These are phyloP conservation scores for Lichtheimia corymbifera DNA, from an alignment of 371 early-diverging fungal species.

Conservation along the genomic window DNA sequence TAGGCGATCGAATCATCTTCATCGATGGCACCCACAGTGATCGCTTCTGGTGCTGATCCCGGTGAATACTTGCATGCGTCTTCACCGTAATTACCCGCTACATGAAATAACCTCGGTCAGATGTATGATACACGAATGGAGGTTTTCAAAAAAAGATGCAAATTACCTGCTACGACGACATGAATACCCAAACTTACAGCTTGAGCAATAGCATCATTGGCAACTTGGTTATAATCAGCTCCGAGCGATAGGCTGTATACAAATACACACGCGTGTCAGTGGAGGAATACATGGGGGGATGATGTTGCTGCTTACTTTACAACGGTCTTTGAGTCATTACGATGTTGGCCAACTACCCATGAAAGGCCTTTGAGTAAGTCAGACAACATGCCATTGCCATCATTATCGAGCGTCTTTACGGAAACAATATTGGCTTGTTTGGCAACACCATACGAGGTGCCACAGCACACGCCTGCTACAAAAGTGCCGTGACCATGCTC, in stretches of 20 bases:
- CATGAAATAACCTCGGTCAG: slow-evolving; percentile 14
- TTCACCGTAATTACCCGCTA: slow-evolving; percentile 61
- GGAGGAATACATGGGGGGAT: slow-evolving; percentile 8
- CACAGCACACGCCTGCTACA: slow-evolving; percentile 66
- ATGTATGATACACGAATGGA: slow-evolving; percentile 23
- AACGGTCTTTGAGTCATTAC: slow-evolving; percentile 27
- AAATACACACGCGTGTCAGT: slow-evolving; percentile 17
- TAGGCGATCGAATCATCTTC: slow-evolving; percentile 67
- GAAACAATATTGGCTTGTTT: slow-evolving; percentile 60
- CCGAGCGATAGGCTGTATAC: slow-evolving; percentile 55
- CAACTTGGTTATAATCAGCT: slow-evolving; percentile 57
- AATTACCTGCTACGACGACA: slow-evolving; percentile 52
- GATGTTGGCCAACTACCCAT: slow-evolving; percentile 53
- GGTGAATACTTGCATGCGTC: slow-evolving; percentile 90
- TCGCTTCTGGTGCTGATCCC: slow-evolving; percentile 74
- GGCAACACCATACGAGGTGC: slow-evolving; percentile 60
- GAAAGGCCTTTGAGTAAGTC: slow-evolving; percentile 68
- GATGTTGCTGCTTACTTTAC: slow-evolving; percentile 34
- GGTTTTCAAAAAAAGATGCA: not conserved
- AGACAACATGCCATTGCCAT: slow-evolving; percentile 53
- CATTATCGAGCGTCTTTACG: slow-evolving; percentile 60
- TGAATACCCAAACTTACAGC: slow-evolving; percentile 56
- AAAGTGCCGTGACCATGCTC: slow-evolving; percentile 58
- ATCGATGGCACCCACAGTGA: slow-evolving; percentile 90
- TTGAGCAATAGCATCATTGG: slow-evolving; percentile 57